These are phyloP conservation scores for Termitomyces sp. DNA, from an alignment of 768 basidiomycete species.

Conservation along the genomic window DNA sequence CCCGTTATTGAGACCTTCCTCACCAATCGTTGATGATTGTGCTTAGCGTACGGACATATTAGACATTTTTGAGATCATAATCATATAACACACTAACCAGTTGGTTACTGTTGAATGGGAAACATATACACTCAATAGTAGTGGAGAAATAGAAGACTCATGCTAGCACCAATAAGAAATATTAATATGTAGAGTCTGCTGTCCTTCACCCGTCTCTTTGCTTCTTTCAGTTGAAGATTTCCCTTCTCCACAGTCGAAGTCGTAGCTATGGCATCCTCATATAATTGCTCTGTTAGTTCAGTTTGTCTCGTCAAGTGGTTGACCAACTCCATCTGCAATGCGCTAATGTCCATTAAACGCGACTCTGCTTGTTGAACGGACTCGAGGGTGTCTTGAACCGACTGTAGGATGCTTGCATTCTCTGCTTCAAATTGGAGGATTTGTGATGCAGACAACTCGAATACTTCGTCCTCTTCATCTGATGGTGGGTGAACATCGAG, in stretches of 20 bases:
- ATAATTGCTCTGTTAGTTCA: slow-evolving; percentile 89
- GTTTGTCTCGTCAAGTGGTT: slow-evolving; percentile 85
- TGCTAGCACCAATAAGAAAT: slow-evolving; percentile 88
- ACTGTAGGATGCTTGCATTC: slow-evolving; percentile 81
- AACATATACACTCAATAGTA: slow-evolving; percentile 45
- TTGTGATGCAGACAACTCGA: slow-evolving; percentile 82
- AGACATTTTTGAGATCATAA: not conserved
- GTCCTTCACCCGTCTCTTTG: slow-evolving; percentile 82
- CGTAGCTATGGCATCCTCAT: slow-evolving; percentile 90
- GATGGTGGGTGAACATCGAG: slow-evolving; percentile 28
- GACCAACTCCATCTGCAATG: slow-evolving; percentile 90
- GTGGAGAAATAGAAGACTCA: slow-evolving; percentile 91
- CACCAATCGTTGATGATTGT: not conserved
- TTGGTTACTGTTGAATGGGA: not conserved
- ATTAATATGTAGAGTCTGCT: slow-evolving; percentile 86
- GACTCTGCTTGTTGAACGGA: slow-evolving; percentile 92
- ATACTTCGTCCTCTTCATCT: slow-evolving; percentile 74
- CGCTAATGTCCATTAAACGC: slow-evolving; percentile 87
- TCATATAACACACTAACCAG: not conserved
- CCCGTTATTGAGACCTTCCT: slow-evolving; percentile 44
- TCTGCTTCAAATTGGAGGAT: slow-evolving; percentile 93
- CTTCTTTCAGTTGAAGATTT: slow-evolving; percentile 87
- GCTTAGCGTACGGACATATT: not conserved
- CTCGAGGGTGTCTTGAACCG: slow-evolving; percentile 82
- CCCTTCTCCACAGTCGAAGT: slow-evolving; percentile 86